Evolutionary conservation across 176 grass and related monocot species (phyloP).

Genomic region (Panicum miliaceum): DNA sequence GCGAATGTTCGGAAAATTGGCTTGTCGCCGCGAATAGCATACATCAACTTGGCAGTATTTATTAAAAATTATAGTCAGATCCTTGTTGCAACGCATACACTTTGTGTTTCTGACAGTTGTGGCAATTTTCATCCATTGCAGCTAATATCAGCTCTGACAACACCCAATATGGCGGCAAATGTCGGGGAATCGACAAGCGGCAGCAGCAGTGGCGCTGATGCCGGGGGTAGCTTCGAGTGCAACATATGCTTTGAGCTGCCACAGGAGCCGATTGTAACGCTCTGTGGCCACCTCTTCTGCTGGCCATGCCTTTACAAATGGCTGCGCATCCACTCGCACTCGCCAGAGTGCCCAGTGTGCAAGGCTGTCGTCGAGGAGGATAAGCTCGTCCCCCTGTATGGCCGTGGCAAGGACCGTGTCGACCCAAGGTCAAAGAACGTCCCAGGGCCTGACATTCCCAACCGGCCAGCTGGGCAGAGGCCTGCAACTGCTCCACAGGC

Average conservation of each 20-base stretch:
- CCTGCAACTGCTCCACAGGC: constrained; percentile 63
- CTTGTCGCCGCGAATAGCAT: not conserved
- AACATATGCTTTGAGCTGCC: constrained; percentile 97
- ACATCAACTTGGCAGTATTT: not conserved
- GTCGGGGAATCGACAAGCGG: constrained; percentile 59
- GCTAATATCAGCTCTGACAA: not conserved
- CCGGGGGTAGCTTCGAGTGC: constrained; percentile 68
- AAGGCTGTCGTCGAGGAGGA: constrained; percentile 82
- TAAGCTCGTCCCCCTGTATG: constrained; percentile 78
- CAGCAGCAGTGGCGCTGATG: constrained; percentile 40
- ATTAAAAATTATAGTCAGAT: not conserved
- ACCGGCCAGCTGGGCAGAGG: constrained; percentile 72
- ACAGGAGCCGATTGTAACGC: constrained; percentile 81
- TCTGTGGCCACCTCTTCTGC: constrained; percentile 89
- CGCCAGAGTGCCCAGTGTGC: constrained; percentile 86
- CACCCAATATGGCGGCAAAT: constrained; percentile 48
- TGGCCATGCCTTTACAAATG: constrained; percentile 95
- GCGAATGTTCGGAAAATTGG: not conserved
- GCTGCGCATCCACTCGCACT: constrained; percentile 73
- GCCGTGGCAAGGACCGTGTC: constrained; percentile 74
- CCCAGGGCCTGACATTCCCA: constrained; percentile 66
- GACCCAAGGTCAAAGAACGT: constrained; percentile 72
- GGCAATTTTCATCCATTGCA: constrained; percentile 19
- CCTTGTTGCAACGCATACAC: not conserved
- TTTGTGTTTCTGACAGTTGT: not conserved